phyloP scores from a whole-genome alignment of 768 basidiomycete genomes.

The Melanogaster broomeanus region DNA sequence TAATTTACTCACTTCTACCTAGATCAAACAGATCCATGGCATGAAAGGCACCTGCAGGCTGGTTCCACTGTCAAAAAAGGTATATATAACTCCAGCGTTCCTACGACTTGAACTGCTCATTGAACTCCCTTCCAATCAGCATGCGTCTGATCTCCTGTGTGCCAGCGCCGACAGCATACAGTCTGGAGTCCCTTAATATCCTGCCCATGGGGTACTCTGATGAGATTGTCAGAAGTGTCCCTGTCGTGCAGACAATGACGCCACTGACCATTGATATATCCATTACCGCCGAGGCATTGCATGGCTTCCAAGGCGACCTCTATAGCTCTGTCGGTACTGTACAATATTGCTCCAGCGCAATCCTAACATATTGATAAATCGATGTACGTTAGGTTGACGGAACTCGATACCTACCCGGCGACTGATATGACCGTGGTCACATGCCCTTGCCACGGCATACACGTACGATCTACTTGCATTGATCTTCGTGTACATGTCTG shows the following conservation, averaged over 20 bases:
- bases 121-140: slow-evolving; percentile 94
- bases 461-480: slow-evolving; percentile 88
- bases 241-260: not conserved
- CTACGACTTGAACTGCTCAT: slow-evolving; percentile 54
- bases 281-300: slow-evolving; percentile 94
- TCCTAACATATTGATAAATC: slow-evolving; percentile 55
- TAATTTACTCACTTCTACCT: too few species aligned
- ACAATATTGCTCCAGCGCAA: slow-evolving; percentile 92
- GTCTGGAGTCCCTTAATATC: slow-evolving; percentile 79
- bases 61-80: too few species aligned
- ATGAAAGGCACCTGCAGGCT: too few species aligned
- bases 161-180: slow-evolving; percentile 96
- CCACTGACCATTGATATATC: slow-evolving; percentile 85
- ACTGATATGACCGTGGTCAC: slow-evolving; percentile 78
- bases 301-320: slow-evolving; percentile 90
- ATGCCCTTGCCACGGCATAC: slow-evolving; percentile 89
- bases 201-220: slow-evolving; percentile 90
- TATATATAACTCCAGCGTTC: not conserved
- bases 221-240: not conserved
- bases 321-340: slow-evolving; percentile 89
- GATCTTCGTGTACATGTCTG: slow-evolving; percentile 94
- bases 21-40: too few species aligned
- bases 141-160: slow-evolving; percentile 94
- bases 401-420: slow-evolving; percentile 55
- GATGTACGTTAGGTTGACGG: not conserved